Evolutionary conservation across 371 early-diverging fungal genomes (phyloP).

Genomic region (Zychaea mexicana): DNA sequence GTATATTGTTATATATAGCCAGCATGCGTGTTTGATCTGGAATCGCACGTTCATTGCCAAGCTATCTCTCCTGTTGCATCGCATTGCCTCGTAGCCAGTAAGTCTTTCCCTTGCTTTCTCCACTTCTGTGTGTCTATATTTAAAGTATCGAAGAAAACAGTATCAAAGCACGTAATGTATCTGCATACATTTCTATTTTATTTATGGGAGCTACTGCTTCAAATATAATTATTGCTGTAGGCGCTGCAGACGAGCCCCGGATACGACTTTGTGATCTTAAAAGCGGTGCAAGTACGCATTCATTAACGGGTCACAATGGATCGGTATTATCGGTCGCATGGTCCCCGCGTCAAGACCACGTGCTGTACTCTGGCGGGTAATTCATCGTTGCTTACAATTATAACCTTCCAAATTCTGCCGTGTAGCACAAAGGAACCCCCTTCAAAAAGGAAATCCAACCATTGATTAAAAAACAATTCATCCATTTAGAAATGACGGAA

Average conservation of each 20-base stretch:
- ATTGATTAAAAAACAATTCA: too few species aligned
- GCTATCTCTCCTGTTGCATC: slow-evolving; percentile 73
- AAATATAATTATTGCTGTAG: slow-evolving; percentile 18
- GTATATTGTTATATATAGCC: slow-evolving; percentile 29
- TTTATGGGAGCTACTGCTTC: neutral
- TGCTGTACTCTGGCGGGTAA: slow-evolving; percentile 84
- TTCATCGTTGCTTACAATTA: too few species aligned
- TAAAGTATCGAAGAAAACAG: too few species aligned
- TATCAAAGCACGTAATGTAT: too few species aligned
- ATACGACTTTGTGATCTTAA: slow-evolving; percentile 82
- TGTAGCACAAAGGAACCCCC: neutral
- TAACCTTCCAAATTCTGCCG: too few species aligned
- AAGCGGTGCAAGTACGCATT: slow-evolving; percentile 75
- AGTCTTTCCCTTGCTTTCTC: slow-evolving; percentile 9
- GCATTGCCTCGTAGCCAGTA: slow-evolving; percentile 83
- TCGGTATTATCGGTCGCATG: slow-evolving; percentile 73
- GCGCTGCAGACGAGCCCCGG: slow-evolving; percentile 66
- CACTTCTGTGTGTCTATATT: too few species aligned
- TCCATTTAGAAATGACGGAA: slow-evolving; percentile 64
- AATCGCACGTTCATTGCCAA: slow-evolving; percentile 67
- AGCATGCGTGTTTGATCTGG: slow-evolving; percentile 69
- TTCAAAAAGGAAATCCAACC: neutral
- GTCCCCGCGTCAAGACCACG: slow-evolving; percentile 79
- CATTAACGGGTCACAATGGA: slow-evolving; percentile 75
- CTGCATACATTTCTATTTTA: neutral